Percentiles rank a stretch among this genome's conserved stretches.
These are phyloP conservation scores for Eutrema yunnanense DNA, from an alignment of 345 rosid genomes.

Conservation along the genomic window DNA sequence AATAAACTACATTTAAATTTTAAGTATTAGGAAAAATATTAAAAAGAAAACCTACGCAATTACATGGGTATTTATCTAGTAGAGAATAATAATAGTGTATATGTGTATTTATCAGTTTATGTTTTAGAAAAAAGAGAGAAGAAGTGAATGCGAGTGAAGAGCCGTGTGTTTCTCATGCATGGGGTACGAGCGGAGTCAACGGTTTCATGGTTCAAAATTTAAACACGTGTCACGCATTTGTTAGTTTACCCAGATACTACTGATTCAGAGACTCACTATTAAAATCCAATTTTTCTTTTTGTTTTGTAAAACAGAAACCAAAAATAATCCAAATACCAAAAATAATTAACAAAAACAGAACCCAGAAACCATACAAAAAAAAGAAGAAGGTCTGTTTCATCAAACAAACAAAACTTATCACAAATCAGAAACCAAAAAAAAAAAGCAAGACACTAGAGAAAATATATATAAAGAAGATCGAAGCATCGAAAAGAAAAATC, in stretches of 20 bases:
- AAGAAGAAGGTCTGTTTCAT: neutral
- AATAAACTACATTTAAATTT: no score
- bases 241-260: constrained; percentile 6
- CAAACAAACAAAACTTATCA: constrained; percentile 2
- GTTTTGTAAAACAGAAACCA: constrained; percentile 10
- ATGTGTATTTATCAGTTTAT: no score
- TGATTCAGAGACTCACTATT: constrained; percentile 6
- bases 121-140: neutral
- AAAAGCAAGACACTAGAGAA: neutral
- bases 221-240: constrained; percentile 17
- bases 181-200: constrained; percentile 28
- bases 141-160: constrained; percentile 13
- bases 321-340: neutral
- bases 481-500: constrained; percentile 3
- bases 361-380: constrained; percentile 13
- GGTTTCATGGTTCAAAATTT: neutral
- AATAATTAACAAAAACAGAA: constrained; percentile 3
- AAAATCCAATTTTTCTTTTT: neutral
- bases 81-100: no score
- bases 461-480: neutral
- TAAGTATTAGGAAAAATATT: no score
- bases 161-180: constrained; percentile 34
- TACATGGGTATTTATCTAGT: no score
- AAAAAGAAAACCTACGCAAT: no score
- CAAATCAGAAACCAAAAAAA: neutral